A percentile compares a stretch with the other conserved stretches of the same genome.
Conservation (phyloP, 805 yeast genomes). For the Candida maltosa region DNA sequence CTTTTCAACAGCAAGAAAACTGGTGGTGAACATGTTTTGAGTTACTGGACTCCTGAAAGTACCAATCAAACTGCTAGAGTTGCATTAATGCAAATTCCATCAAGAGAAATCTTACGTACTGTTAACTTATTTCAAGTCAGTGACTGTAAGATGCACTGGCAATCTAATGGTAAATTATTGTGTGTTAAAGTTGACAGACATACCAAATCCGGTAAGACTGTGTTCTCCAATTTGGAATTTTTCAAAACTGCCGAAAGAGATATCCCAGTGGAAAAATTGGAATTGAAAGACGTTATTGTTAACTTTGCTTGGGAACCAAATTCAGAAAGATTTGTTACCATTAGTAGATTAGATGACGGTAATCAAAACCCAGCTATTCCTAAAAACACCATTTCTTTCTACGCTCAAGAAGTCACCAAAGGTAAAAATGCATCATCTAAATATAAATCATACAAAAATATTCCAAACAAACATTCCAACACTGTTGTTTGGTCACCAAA, state of each 20-base stretch:
- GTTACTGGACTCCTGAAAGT: conserved; percentile 97
- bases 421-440: conserved; percentile 43
- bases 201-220: conserved; percentile 89
- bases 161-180: conserved; percentile 74
- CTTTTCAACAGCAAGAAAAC: conserved; percentile 54
- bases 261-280: conserved; percentile 92
- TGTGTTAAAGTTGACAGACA: conserved; percentile 97
- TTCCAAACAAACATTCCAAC: conserved; percentile 65
- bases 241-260: conserved; percentile 85
- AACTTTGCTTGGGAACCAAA: conserved; percentile 96
- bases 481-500: conserved; percentile 85
- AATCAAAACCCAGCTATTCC: conserved; percentile 61
- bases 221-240: conserved; percentile 88
- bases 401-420: conserved; percentile 65
- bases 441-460: conserved; percentile 59
- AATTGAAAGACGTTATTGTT: conserved; percentile 82
- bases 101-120: conserved; percentile 80
- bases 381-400: conserved; percentile 71
- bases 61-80: conserved; percentile 93
- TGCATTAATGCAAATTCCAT: conserved; percentile 81
- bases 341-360: conserved; percentile 60
- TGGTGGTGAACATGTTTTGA: conserved; percentile 62
- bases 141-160: conserved; percentile 92
- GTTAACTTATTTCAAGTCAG: conserved; percentile 93
- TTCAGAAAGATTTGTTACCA: conserved; percentile 79